These are phyloP conservation scores for Obelidium mucronatum DNA, from an alignment of 192 early-diverging fungal species.

Conservation along the genomic window DNA sequence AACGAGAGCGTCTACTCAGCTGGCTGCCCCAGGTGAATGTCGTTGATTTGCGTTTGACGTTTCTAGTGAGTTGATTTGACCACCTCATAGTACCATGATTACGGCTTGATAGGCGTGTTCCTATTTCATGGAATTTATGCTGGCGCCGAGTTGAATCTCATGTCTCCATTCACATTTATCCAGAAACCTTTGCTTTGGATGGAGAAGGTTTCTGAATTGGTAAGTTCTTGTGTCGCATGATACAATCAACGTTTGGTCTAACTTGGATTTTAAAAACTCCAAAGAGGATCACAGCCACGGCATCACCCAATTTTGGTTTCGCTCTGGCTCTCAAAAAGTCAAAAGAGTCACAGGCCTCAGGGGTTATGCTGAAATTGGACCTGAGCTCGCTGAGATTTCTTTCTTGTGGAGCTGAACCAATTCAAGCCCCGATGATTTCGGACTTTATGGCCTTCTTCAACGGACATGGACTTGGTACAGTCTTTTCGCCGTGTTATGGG, in stretches of 20 bases:
- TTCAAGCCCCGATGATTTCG: not conserved
- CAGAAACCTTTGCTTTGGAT: not conserved
- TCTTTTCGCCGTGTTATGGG: not conserved
- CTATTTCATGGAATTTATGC: not conserved
- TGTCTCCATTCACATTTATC: not conserved
- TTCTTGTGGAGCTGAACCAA: not conserved
- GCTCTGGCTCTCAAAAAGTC: not conserved
- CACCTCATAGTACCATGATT: not conserved
- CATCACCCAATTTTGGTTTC: not conserved
- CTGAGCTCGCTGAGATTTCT: not conserved
- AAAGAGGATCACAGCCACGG: not conserved
- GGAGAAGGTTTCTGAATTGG: not conserved
- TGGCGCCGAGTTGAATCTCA: not conserved
- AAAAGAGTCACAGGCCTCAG: not conserved
- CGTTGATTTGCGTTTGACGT: not conserved
- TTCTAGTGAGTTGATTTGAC: not conserved
- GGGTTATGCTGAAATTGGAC: not conserved
- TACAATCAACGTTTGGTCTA: too few species aligned
- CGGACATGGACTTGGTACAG: not conserved
- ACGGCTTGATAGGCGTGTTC: not conserved
- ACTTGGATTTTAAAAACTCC: too few species aligned
- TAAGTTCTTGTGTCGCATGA: too few species aligned
- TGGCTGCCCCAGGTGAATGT: not conserved
- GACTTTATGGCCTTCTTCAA: not conserved
- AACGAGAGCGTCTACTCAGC: not conserved